Base-by-base conservation (phyloP, 139 green algal genomes). In the Chlorella ohadii region DNA sequence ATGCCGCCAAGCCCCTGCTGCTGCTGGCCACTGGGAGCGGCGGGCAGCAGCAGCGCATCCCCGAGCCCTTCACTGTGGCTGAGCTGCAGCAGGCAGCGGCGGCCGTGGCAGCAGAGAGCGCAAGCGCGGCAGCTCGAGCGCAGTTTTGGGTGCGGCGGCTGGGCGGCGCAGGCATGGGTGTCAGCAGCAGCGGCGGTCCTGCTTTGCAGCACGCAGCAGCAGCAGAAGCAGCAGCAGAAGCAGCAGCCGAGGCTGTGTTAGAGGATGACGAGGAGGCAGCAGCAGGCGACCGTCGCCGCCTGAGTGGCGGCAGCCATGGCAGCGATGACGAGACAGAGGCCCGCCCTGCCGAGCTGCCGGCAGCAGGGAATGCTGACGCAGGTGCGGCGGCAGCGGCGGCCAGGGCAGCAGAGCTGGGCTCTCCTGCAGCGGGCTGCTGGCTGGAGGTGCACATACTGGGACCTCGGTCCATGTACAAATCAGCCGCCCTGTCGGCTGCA, bases 51-150 rank as follows among this genome's bases (percentile, higher is more conserved):
- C 76, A 82, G 13, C 36, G 47, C 76, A 82, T 82, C 11, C 57
- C 76, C 17, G 76, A 82, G 59, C 57, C 76, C 25, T 82, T 82
- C 38, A 82, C 76, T 12, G 59, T 82, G 12, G 25, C 59, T 11
- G 76, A 82, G 76, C 76, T 82, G 76, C 76, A 82, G 76, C 76
- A 39, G 12, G 76, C 76, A 39, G 76, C 76, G 0, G 76, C 76
- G 16, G 63, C 76, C 0, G 59, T 82, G 59, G 76, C 76, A 11
- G 23, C 76, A 39, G 76, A 82, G 12, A 57, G 76, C 76, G 76
- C 22, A 38, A 57, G 25, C 22, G 57, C 76, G 0, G 59, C 23
- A 3, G 76, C 76, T 2, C 56, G 76, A 3, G 25, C 59, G 1
- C 76, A 82, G 57, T 82, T 82, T 59, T 72, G 36, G 28, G 76